Conservation (phyloP, 148 eudicot species). For the Rhododendron kiyosumense region DNA sequence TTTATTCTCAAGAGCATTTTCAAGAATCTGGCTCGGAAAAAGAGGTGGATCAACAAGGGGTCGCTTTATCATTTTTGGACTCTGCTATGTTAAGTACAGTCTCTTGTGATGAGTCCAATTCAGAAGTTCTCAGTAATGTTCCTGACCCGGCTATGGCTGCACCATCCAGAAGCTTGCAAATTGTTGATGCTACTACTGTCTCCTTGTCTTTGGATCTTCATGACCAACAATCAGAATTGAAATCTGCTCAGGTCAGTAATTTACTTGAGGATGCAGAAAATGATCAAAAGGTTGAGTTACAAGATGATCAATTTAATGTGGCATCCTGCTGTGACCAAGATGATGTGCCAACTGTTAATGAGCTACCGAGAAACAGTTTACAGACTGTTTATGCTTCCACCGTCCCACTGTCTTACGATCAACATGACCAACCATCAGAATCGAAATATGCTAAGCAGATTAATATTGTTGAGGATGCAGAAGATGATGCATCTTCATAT, state of each 20-base stretch:
- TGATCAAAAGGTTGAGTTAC: conserved; percentile 4
- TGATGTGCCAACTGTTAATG: background rate
- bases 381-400: conserved; percentile 10
- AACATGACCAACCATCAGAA: conserved; percentile 17
- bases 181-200: conserved; percentile 13
- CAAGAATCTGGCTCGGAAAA: conserved; percentile 16
- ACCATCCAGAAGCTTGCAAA: conserved; percentile 15
- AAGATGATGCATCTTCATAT: conserved; percentile 11
- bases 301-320: background rate
- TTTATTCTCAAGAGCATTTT: conserved; percentile 5
- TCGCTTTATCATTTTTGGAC: conserved; percentile 20
- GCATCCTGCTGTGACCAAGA: background rate
- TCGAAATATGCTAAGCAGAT: conserved; percentile 13
- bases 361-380: conserved; percentile 10
- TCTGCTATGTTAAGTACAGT: conserved; percentile 6
- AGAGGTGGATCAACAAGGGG: conserved; percentile 19
- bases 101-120: conserved; percentile 17
- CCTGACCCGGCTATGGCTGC: conserved; percentile 21
- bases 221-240: conserved; percentile 18
- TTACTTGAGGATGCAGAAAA: conserved; percentile 14
- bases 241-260: conserved; percentile 14
- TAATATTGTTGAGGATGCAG: conserved; percentile 14
- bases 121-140: conserved; percentile 17
- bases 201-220: conserved; percentile 20
- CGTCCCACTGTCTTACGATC: conserved; percentile 19